Percentiles rank a stretch among this genome's conserved stretches.
phyloP scores from a whole-genome alignment of 2,329 filamentous ascomycete species.

The Cladosporium sp. region DNA sequence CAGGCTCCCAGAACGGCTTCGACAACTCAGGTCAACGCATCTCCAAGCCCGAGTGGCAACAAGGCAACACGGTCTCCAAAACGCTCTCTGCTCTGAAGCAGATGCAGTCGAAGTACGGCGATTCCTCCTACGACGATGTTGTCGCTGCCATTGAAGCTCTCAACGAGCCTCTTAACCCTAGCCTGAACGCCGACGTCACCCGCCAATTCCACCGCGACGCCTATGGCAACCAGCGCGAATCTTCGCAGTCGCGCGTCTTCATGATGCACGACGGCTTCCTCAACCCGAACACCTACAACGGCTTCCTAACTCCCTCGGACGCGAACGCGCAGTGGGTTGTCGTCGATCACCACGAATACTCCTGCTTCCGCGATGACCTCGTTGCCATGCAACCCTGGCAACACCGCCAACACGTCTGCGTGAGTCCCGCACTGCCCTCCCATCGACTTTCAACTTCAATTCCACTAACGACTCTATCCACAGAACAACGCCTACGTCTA shows the following conservation, averaged over 20 bases:
- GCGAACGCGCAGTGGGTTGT: constrained; percentile 49
- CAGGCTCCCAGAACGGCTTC: constrained; percentile 60
- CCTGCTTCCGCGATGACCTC: constrained; percentile 52
- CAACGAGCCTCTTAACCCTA: constrained; percentile 44
- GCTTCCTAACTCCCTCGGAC: constrained; percentile 49
- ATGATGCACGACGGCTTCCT: constrained; percentile 55
- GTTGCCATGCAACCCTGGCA: constrained; percentile 45
- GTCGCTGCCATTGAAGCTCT: constrained; percentile 43
- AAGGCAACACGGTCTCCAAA: constrained; percentile 42
- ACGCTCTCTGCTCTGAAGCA: constrained; percentile 52
- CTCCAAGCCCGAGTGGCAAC: constrained; percentile 37
- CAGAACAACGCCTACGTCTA: constrained; percentile 43
- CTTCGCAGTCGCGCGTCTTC: constrained; percentile 36
- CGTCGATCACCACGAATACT: constrained; percentile 64
- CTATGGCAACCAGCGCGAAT: constrained; percentile 37
- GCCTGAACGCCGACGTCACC: constrained; percentile 39
- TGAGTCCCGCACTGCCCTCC: no score
- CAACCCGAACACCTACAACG: constrained; percentile 53
- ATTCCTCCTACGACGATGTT: constrained; percentile 40
- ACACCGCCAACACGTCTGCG: constrained; percentile 53
- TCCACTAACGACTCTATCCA: no score
- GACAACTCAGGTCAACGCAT: constrained; percentile 54
- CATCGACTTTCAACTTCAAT: no score
- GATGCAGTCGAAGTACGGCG: constrained; percentile 40
- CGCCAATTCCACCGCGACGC: constrained; percentile 52